phyloP scores from a whole-genome alignment of 306 rosid species.

The Corylus heterophylla region DNA sequence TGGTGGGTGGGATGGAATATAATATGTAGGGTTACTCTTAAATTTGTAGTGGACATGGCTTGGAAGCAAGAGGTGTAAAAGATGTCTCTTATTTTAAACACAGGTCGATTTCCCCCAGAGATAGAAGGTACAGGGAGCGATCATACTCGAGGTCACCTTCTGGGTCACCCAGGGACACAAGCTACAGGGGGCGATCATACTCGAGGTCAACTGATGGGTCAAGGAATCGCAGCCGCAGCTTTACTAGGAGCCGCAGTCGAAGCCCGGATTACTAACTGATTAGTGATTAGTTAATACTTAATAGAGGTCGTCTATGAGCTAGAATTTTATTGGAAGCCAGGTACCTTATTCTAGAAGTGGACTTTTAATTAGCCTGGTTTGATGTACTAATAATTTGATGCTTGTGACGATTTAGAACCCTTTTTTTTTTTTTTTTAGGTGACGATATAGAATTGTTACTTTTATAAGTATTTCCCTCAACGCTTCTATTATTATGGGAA shows the following conservation, averaged over 20 bases:
- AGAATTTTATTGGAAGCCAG: not conserved
- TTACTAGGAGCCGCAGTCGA: constrained; percentile 45
- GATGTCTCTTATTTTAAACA: not conserved
- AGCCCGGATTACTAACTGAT: constrained; percentile 48
- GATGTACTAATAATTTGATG: no score
- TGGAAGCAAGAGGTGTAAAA: not conserved
- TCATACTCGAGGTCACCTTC: constrained; percentile 67
- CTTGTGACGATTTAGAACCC: no score
- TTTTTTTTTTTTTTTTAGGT: no score
- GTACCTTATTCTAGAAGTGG: no score
- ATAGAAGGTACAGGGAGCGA: constrained; percentile 38
- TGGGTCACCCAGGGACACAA: constrained; percentile 20
- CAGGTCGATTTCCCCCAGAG: constrained; percentile 75
- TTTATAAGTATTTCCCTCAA: no score
- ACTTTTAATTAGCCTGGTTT: no score
- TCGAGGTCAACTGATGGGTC: constrained; percentile 62
- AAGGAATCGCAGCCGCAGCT: constrained; percentile 47
- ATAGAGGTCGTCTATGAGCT: not conserved
- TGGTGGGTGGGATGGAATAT: no score
- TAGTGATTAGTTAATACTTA: constrained; percentile 23
- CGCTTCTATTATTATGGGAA: no score
- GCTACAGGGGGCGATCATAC: constrained; percentile 30
- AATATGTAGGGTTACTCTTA: not conserved
- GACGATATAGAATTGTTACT: no score
- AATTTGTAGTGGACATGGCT: not conserved